Evolutionary conservation across 129 eudicot genomes (phyloP).

Genomic region (Lactuca sativa): DNA sequence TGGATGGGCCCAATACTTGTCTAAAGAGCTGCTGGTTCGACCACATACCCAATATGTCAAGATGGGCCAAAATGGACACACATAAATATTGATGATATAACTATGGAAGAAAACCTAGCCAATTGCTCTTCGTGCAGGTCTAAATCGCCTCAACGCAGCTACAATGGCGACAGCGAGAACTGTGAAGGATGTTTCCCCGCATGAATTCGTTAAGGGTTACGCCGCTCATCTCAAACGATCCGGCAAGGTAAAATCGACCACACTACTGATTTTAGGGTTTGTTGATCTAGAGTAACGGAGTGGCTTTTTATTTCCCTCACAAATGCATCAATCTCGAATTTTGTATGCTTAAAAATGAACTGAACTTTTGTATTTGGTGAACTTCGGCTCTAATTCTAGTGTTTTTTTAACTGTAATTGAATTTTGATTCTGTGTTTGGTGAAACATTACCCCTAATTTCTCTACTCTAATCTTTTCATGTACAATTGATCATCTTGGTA

Average conservation of each 20-base stretch:
- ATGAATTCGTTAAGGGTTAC: conserved; percentile 81
- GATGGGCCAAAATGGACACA: conserved; percentile 12
- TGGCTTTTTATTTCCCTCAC: background rate
- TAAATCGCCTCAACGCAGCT: conserved; percentile 10
- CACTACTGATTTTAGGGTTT: background rate
- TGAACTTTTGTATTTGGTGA: too few species aligned
- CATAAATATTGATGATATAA: background rate
- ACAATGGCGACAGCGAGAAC: conserved; percentile 80
- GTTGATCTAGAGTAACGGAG: background rate
- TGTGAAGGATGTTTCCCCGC: conserved; percentile 91
- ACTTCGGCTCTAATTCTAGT: background rate
- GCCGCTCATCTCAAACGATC: conserved; percentile 90
- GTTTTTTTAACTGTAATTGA: background rate
- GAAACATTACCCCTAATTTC: background rate
- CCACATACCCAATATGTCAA: conserved; percentile 2
- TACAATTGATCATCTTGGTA: background rate
- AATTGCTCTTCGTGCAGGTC: conserved; percentile 12
- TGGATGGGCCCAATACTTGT: background rate
- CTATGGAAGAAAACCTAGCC: conserved; percentile 32
- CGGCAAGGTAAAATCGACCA: conserved; percentile 58
- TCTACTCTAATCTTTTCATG: background rate
- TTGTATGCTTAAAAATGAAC: background rate
- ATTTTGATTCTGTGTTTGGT: conserved; percentile 4
- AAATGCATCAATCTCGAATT: background rate
- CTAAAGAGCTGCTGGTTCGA: background rate